Evolutionary conservation across 176 grass and related monocot genomes (phyloP).

Genomic region (Lolium multiflorum): DNA sequence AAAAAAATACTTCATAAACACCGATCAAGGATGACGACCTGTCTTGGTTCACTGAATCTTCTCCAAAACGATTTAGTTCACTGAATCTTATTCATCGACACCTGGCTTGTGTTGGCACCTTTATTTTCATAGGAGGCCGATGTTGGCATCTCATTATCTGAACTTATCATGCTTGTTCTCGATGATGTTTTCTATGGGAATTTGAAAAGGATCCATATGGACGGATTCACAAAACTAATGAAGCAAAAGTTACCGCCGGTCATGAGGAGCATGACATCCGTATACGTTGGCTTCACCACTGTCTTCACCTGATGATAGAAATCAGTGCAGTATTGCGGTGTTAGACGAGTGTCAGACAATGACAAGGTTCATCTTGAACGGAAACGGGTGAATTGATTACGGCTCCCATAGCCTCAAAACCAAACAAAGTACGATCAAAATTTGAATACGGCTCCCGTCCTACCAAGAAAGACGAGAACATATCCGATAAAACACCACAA

Average conservation of each 20-base stretch:
- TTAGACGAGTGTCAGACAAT: neutral
- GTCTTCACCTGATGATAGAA: neutral
- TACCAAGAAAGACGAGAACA: neutral
- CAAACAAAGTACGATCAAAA: neutral
- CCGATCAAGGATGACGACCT: neutral
- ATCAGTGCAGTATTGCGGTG: neutral
- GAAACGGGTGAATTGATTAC: no score
- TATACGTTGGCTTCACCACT: neutral
- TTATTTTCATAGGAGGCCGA: neutral
- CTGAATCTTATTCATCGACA: neutral
- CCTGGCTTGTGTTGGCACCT: neutral
- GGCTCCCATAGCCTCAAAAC: neutral
- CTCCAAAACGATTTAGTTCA: neutral
- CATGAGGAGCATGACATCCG: neutral
- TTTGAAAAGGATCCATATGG: neutral
- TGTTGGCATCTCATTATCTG: neutral
- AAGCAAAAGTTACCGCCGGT: neutral
- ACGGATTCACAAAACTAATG: neutral
- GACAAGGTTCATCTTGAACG: neutral
- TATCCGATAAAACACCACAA: no score
- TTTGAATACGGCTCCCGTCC: neutral
- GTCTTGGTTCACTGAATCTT: slow-evolving; percentile 1
- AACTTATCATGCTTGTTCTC: neutral
- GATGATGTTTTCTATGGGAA: neutral
- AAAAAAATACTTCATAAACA: neutral